Conservation (phyloP, 2,329 filamentous ascomycete species). For the Paraphaeosphaeria minitans region DNA sequence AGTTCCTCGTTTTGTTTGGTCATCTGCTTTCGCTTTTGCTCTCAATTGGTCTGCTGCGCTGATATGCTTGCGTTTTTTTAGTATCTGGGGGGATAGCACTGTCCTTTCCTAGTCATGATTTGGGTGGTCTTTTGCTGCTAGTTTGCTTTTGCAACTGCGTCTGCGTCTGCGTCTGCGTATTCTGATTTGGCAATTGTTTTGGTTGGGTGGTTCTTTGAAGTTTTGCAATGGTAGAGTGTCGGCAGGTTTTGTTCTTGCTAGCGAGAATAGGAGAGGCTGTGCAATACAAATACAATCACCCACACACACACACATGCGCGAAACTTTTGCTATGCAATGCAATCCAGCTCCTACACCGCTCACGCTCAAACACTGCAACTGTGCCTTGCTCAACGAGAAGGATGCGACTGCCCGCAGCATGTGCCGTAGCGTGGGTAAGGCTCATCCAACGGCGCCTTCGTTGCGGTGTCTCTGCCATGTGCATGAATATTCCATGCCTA, state of each 20-base stretch:
- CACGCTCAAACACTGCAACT: background rate
- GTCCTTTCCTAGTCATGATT: slow-evolving; percentile 6
- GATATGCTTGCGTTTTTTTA: background rate
- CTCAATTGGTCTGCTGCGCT: background rate
- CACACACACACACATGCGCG: too few relatives aligned
- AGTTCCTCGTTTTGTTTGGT: slow-evolving; percentile 1
- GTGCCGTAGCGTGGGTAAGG: too few relatives aligned
- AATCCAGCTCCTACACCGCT: background rate
- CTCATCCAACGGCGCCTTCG: background rate
- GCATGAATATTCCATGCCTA: background rate
- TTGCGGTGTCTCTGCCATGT: background rate
- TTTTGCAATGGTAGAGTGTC: background rate
- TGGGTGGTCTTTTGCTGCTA: slow-evolving; percentile 8
- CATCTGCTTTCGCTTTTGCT: background rate
- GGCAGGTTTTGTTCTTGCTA: background rate
- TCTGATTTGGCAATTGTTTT: background rate
- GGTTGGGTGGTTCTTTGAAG: background rate
- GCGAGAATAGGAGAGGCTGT: background rate
- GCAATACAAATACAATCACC: background rate
- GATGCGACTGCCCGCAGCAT: too few relatives aligned
- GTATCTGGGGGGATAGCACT: background rate
- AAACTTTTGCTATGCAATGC: too few relatives aligned
- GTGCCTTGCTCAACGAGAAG: too few relatives aligned
- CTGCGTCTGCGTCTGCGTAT: too few relatives aligned
- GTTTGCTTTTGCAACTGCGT: background rate